phyloP scores from a whole-genome alignment of 2,329 filamentous ascomycete genomes.

The Mariannaea sp. region DNA sequence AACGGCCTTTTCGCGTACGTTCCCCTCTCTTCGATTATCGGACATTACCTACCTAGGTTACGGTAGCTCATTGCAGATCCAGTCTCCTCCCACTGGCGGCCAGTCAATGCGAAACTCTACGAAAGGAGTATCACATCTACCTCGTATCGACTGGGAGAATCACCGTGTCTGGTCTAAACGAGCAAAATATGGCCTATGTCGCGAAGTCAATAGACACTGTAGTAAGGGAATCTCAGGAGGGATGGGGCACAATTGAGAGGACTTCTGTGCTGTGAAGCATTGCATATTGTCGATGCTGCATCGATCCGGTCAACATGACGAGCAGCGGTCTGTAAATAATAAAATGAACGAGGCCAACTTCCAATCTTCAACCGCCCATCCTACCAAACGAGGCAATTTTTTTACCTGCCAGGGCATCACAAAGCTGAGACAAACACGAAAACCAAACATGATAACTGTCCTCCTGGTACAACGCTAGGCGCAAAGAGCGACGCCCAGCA shows the following conservation, averaged over 20 bases:
- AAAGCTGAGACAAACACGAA: not conserved
- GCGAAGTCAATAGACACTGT: constrained; percentile 15
- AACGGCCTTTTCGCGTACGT: constrained; percentile 21
- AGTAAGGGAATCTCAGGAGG: constrained; percentile 1
- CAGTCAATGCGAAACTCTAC: constrained; percentile 12
- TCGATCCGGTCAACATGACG: too few relatives aligned
- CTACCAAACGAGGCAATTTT: too few relatives aligned
- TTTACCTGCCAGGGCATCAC: too few relatives aligned
- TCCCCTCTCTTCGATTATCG: not conserved
- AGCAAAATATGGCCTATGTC: constrained; percentile 15
- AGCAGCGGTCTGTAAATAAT: too few relatives aligned
- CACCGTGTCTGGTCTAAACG: constrained; percentile 14
- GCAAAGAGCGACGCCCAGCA: constrained; percentile 3
- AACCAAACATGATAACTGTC: not conserved
- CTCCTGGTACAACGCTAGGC: not conserved
- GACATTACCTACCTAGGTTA: too few relatives aligned
- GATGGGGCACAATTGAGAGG: not conserved
- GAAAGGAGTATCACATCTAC: constrained; percentile 21
- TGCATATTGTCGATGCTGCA: too few relatives aligned
- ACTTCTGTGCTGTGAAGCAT: too few relatives aligned
- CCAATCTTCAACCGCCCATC: too few relatives aligned
- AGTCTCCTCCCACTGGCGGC: constrained; percentile 13
- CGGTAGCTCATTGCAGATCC: not conserved
- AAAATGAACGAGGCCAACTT: too few relatives aligned
- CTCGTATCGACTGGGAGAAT: constrained; percentile 12